Base-by-base conservation (phyloP, 352 stramenopile genomes). In the Aphanomyces euteiches region DNA sequence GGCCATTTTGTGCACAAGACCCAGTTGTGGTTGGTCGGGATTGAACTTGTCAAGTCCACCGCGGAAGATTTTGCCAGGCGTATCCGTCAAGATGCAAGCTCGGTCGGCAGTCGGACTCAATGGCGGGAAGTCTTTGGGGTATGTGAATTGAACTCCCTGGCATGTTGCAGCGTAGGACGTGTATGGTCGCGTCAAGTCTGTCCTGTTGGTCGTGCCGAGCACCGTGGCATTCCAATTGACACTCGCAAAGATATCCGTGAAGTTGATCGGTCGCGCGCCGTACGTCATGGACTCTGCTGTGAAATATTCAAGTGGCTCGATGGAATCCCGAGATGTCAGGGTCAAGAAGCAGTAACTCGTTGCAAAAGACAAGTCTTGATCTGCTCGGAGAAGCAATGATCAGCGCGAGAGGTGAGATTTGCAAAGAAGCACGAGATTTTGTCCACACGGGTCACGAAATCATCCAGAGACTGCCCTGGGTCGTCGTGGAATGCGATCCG, bases 1-100 rank as follows among this genome's bases (percentile, higher is more conserved):
- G 15, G 13, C 21, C 50, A 58, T 36, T 28, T 58, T 58, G 50
- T 58, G 50, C 7, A 58, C 50, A 7, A 58, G 50, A 36, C 50
- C 50, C 15, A 36, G 1, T 58, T 58, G 50, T 36, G 3, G 17
- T 8, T 58, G 7, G 50, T 8, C 21, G 13, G 15, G 50, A 36
- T 36, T 58, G 50, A 36, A 58, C 7, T 13, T 7, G 7, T 58
- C 50, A 8, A 58, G 50, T 8, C 50, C 50, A 28, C 50, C 50
- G 17, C 50, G 50, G 50, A 37, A 58, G 10, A 19, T 28, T 36
- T 58, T 58, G 21, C 50, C 50, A 37, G 50, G 50, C 13, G 50
- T 36, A 13, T 17, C 8, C 50, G 50, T 58, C 7, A 58, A 19
- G 15, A 58, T 36, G 50, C 50, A 58, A 13, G 50, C 50, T 13